These are phyloP conservation scores for Apiotrichum gamsii DNA, from an alignment of 1,284 basidiomycete species.

Conservation along the genomic window DNA sequence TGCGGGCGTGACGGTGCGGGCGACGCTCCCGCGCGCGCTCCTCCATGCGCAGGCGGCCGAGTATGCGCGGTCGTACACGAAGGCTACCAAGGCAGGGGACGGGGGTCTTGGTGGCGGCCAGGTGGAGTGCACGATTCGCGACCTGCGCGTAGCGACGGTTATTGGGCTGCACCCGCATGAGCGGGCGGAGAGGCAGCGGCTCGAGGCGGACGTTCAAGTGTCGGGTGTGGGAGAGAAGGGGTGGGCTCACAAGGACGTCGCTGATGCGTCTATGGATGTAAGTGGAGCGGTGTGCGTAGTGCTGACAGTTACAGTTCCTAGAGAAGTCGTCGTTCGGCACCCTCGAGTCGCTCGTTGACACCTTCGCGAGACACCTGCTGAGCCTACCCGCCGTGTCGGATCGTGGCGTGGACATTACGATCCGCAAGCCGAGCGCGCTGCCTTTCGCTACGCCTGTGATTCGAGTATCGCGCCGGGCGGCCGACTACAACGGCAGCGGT, in stretches of 20 bases:
- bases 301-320: slow-evolving; percentile 40
- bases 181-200: slow-evolving; percentile 60
- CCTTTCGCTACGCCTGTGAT: slow-evolving; percentile 64
- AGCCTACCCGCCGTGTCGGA: slow-evolving; percentile 12
- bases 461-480: slow-evolving; percentile 54
- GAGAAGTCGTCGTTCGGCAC: slow-evolving; percentile 58
- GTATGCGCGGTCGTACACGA: slow-evolving; percentile 12
- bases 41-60: slow-evolving; percentile 28
- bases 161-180: slow-evolving; percentile 71
- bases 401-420: slow-evolving; percentile 51
- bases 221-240: slow-evolving; percentile 22
- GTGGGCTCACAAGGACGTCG: slow-evolving; percentile 49
- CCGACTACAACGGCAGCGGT: slow-evolving; percentile 32
- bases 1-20: slow-evolving; percentile 13
- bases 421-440: slow-evolving; percentile 70
- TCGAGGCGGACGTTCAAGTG: slow-evolving; percentile 58
- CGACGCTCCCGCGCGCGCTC: slow-evolving; percentile 32
- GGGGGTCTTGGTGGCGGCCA: no score
- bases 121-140: slow-evolving; percentile 43
- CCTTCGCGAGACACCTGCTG: slow-evolving; percentile 52
- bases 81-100: background rate
- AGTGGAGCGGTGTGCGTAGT: slow-evolving; percentile 22
- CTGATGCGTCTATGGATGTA: slow-evolving; percentile 49
- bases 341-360: slow-evolving; percentile 65
- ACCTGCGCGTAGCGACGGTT: slow-evolving; percentile 55